Percentiles rank a stretch among this genome's conserved stretches.
Conservation (phyloP, 305 asterid genomes). For the Plantago lanceolata region DNA sequence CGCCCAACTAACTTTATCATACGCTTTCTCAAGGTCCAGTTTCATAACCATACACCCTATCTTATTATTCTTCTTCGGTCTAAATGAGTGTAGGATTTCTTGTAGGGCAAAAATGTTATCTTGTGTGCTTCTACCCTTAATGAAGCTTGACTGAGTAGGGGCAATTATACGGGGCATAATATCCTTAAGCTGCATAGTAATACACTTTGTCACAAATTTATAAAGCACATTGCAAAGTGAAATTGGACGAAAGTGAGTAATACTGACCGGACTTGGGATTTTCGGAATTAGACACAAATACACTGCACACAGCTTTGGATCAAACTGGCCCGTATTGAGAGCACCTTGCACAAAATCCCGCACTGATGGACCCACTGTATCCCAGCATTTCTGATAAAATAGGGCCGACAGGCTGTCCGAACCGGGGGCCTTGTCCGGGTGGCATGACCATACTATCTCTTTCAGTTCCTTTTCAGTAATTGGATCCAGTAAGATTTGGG, state of each 20-base stretch:
- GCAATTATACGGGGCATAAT: neutral
- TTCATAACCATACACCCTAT: neutral
- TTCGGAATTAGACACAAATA: neutral
- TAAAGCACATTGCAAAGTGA: neutral
- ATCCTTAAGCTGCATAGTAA: neutral
- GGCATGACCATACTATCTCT: neutral
- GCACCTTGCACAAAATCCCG: neutral
- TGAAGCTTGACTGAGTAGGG: neutral
- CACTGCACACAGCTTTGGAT: neutral
- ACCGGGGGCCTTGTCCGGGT: neutral
- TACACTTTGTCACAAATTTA: neutral
- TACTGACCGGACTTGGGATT: neutral
- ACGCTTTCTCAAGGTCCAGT: neutral
- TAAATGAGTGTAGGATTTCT: neutral
- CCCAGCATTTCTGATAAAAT: neutral
- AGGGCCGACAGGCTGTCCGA: neutral
- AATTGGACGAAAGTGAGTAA: neutral
- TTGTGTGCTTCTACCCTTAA: neutral
- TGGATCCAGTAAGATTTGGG: rapidly evolving
- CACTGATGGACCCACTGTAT: neutral
- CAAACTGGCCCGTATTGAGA: neutral
- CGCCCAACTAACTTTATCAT: neutral
- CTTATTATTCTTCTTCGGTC: neutral
- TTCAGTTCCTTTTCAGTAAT: neutral
- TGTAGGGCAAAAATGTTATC: neutral